Conservation (phyloP, 306 rosid genomes). For the Cucurbita ficifolia region DNA sequence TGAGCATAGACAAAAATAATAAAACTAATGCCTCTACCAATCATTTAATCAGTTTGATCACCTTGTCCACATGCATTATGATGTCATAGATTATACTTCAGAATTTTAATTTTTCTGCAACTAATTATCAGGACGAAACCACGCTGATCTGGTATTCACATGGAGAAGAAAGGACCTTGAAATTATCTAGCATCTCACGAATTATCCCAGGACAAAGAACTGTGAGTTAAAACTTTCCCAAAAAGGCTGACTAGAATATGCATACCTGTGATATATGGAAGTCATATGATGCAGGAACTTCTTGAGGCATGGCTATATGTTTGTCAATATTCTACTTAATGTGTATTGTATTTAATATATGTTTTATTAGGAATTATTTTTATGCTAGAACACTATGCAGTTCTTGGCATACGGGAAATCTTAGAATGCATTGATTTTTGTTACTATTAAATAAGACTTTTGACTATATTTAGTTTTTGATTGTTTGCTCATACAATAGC, state of each 20-base stretch:
- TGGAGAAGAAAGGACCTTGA: slow-evolving; percentile 62
- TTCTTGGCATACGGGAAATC: background rate
- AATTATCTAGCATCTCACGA: slow-evolving; percentile 37
- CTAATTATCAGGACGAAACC: slow-evolving; percentile 66
- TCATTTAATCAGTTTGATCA: background rate
- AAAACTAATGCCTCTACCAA: background rate
- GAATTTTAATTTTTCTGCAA: slow-evolving; percentile 25
- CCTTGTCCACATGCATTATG: background rate
- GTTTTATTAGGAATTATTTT: background rate
- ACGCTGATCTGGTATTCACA: slow-evolving; percentile 64
- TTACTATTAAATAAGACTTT: background rate
- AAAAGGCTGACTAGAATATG: background rate
- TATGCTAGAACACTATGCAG: background rate
- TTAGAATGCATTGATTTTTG: background rate
- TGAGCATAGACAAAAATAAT: background rate
- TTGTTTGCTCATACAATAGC: background rate
- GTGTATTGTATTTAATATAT: background rate
- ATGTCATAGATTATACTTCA: background rate
- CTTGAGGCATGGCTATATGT: background rate
- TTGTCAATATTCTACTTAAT: background rate
- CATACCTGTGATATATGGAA: background rate
- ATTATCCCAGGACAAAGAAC: slow-evolving; percentile 90
- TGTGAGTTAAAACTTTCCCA: slow-evolving; percentile 38
- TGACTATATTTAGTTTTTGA: background rate
- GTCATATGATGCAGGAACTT: background rate